Percentiles rank a stretch among this genome's conserved stretches.
phyloP scores from a whole-genome alignment of 148 eudicot genomes.

The Chenopodium quinoa region DNA sequence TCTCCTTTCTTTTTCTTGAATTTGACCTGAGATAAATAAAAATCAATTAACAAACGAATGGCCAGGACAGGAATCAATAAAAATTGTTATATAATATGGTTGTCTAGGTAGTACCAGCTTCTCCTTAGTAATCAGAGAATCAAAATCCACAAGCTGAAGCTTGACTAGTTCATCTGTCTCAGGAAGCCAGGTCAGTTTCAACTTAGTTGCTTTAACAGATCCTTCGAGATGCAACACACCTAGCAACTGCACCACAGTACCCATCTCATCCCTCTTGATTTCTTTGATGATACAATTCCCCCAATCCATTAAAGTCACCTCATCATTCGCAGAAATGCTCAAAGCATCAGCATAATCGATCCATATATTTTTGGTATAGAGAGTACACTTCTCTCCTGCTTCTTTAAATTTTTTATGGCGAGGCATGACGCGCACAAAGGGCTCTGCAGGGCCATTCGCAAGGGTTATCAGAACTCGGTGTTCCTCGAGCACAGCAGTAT shows the following conservation, averaged over 20 bases:
- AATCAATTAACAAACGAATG: not conserved
- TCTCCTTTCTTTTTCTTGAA: not conserved
- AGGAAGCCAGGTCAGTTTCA: conserved; percentile 92
- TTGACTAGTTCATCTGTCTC: conserved; percentile 65
- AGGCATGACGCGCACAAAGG: conserved; percentile 66
- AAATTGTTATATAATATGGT: not conserved
- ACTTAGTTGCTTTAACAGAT: conserved; percentile 82
- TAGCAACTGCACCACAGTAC: conserved; percentile 47
- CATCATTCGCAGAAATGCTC: conserved; percentile 63
- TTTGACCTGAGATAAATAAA: conserved; percentile 13
- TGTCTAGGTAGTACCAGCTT: conserved; percentile 47
- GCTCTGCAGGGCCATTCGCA: conserved; percentile 70
- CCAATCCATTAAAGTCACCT: conserved; percentile 94
- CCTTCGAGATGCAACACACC: conserved; percentile 88
- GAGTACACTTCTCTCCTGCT: conserved; percentile 80
- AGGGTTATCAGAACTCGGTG: conserved; percentile 59
- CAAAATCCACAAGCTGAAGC: conserved; percentile 71
- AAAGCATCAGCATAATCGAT: conserved; percentile 76
- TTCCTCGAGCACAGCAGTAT: conserved; percentile 76
- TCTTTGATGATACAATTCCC: conserved; percentile 85
- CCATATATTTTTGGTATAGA: conserved; percentile 72
- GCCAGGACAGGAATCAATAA: not conserved
- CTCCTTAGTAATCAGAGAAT: conserved; percentile 77
- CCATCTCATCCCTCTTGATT: conserved; percentile 59
- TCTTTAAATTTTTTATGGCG: conserved; percentile 81